Evolutionary conservation across 441 rosid genomes (phyloP).

Genomic region (Gossypium aridum): DNA sequence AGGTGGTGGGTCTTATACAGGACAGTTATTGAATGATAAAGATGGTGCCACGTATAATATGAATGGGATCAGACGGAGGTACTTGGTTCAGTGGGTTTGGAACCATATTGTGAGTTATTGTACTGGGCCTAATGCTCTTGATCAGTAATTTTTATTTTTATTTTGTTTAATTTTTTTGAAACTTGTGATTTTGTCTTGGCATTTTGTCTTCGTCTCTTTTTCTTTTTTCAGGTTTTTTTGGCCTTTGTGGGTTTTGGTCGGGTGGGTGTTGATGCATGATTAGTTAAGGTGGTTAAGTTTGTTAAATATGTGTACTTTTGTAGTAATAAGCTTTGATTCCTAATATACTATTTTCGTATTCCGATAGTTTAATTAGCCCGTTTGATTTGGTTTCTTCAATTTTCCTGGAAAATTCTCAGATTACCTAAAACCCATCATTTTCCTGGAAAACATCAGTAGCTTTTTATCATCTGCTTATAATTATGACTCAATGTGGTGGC

Average conservation of each 20-base stretch:
- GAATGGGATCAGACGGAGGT: constrained; percentile 79
- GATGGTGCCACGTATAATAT: constrained; percentile 87
- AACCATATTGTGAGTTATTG: constrained; percentile 73
- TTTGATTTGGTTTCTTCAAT: neutral
- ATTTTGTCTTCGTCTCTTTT: neutral
- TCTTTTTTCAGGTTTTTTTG: neutral
- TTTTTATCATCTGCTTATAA: no score
- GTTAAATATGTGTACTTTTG: constrained; percentile 29
- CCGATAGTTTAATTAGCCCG: neutral
- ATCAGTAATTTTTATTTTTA: constrained; percentile 32
- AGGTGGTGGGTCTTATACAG: constrained; percentile 95
- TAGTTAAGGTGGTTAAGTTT: constrained; percentile 29
- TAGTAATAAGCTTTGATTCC: constrained; percentile 12
- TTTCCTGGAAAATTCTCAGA: neutral
- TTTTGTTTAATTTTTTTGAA: neutral
- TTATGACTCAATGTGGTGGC: no score
- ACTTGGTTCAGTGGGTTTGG: constrained; percentile 96
- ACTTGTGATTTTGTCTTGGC: neutral
- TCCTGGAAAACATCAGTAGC: no score
- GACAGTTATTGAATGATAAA: constrained; percentile 62
- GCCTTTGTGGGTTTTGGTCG: neutral
- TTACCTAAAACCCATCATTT: no score
- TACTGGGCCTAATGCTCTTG: constrained; percentile 93
- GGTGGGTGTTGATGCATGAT: constrained; percentile 17
- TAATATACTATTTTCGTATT: constrained; percentile 26